These are phyloP conservation scores for Eucalyptus sideroxylon DNA, from an alignment of 345 rosid genomes.

Conservation along the genomic window DNA sequence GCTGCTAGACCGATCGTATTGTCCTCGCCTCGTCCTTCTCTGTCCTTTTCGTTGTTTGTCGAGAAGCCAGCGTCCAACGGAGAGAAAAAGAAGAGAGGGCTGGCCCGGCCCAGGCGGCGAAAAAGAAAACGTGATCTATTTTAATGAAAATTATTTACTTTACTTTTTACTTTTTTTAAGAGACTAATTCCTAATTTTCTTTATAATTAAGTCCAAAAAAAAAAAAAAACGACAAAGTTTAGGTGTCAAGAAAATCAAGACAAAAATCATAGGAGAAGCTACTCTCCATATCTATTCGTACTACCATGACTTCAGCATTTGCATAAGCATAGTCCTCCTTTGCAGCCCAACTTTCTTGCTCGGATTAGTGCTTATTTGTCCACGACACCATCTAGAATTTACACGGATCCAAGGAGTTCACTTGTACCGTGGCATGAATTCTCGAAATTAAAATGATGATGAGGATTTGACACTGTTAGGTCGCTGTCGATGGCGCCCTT, in stretches of 20 bases:
- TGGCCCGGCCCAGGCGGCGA: too few species aligned
- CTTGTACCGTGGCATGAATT: neutral
- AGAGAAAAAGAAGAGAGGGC: too few species aligned
- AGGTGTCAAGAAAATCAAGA: neutral
- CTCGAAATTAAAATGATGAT: neutral
- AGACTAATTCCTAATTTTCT: too few species aligned
- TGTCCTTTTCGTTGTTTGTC: too few species aligned
- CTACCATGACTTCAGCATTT: neutral
- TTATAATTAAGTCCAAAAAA: too few species aligned
- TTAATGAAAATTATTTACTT: too few species aligned
- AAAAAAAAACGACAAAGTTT: too few species aligned
- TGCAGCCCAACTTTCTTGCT: neutral
- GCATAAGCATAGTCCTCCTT: neutral
- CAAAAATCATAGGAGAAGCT: neutral
- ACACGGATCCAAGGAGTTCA: neutral
- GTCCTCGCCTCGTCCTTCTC: too few species aligned
- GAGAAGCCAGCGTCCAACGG: too few species aligned
- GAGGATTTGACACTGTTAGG: neutral
- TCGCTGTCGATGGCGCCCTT: neutral
- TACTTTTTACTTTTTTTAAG: too few species aligned
- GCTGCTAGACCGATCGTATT: too few species aligned
- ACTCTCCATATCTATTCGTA: neutral
- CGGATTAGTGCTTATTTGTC: neutral
- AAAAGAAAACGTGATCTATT: too few species aligned
- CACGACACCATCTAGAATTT: neutral